Conservation (phyloP, 352 stramenopile species). For the Pythium rishiriense region DNA sequence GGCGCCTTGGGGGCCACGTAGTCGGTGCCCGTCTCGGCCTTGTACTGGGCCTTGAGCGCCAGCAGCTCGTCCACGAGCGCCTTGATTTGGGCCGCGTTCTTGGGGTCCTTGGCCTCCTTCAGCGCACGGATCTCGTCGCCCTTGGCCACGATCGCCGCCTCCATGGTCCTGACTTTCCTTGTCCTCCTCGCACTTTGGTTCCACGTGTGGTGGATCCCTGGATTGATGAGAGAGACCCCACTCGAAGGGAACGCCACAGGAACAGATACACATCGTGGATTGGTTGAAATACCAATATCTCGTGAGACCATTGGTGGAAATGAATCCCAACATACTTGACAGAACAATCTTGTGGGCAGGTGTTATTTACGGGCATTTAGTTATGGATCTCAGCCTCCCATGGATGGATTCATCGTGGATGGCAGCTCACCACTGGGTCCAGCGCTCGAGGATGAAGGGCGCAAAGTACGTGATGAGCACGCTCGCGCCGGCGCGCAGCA, state of each 20-base stretch:
- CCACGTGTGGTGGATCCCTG: constrained; percentile 1
- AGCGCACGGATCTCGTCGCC: constrained; percentile 72
- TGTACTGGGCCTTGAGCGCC: constrained; percentile 53
- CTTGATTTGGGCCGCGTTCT: constrained; percentile 35
- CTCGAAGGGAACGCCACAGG: constrained; percentile 6
- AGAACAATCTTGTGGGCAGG: constrained; percentile 17
- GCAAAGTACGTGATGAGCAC: constrained; percentile 99
- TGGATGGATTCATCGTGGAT: neutral
- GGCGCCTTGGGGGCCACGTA: constrained; percentile 53
- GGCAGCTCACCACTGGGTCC: constrained; percentile 65
- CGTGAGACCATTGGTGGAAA: constrained; percentile 16
- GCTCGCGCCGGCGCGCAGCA: constrained; percentile 46
- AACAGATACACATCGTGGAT: constrained; percentile 4
- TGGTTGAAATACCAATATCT: constrained; percentile 5
- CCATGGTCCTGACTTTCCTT: constrained; percentile 33
- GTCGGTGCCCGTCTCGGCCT: constrained; percentile 68
- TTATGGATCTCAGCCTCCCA: constrained; percentile 12
- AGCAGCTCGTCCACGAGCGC: constrained; percentile 50
- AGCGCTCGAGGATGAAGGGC: constrained; percentile 84
- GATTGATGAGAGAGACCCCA: constrained; percentile 8
- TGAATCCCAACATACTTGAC: neutral
- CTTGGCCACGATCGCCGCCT: constrained; percentile 33
- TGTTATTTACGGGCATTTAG: constrained; percentile 15
- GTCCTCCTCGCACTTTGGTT: neutral
- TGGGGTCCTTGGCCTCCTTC: constrained; percentile 70